Base-by-base conservation (phyloP, 768 basidiomycete species). In the Tylopilus sp. region DNA sequence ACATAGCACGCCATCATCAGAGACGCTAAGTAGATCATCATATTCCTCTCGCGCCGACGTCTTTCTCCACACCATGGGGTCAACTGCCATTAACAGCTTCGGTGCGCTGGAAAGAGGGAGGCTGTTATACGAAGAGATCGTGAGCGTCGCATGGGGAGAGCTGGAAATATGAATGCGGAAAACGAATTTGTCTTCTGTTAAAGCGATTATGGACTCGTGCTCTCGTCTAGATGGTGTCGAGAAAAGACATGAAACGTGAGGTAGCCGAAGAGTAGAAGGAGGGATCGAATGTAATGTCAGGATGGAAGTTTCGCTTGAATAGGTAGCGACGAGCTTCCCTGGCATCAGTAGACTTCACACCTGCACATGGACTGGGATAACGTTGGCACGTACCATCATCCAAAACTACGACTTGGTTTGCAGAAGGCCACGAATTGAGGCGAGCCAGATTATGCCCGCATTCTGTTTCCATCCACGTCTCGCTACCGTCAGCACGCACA, bases 11-110 rank as follows among this genome's bases (percentile, higher is more conserved):
- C 94, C 94, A 0, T 77, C 71, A 40, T 78, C 75, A 0, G 88
- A 84, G 15, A 97, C 77, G 48, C 91, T 94, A 33, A 95, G 72
- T 10, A 98, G 69, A 35, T 85, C 82, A 61, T 95, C 92, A 56
- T 80, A 83, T 46, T 76, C 76, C 26, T 69, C 71, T 72, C 77
- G 76, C 35, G 71, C 62, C 6, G 71, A 65, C 20, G 70, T 67
- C 49, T 70, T 66, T 46, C 81, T 80, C 91, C 91, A 91, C 9
- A 83, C 85, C 91, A 91, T 93, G 0, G 91, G 91, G 64, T 93
- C 91, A 7, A 93, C 88, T 13, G 88, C 86, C 23, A 91, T 63
- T 23, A 93, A 83, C 52, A 82, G 73, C 46, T 73, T 70, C 11
- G 73, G 71, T 13, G 75, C 71, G 44, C 66, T 65, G 1, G 73